phyloP scores from a whole-genome alignment of 495 filamentous ascomycete species.

The Aspergillus biplanus region DNA sequence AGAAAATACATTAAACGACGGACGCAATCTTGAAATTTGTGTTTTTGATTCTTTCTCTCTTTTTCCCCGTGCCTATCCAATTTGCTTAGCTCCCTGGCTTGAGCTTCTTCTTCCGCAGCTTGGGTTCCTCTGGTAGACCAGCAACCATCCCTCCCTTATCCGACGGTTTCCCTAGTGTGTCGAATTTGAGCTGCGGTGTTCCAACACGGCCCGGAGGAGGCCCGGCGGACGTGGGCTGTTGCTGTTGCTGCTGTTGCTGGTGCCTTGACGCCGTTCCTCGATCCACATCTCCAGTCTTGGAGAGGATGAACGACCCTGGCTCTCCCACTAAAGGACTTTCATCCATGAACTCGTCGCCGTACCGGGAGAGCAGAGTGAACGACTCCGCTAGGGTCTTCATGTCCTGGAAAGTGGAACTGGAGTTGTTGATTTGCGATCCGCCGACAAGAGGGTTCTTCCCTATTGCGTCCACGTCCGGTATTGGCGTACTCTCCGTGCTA shows the following conservation, averaged over 20 bases:
- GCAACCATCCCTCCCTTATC: slow-evolving; percentile 34
- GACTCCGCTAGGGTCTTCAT: slow-evolving; percentile 68
- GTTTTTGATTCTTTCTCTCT: no score
- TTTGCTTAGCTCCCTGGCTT: slow-evolving; percentile 34
- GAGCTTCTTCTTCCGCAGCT: slow-evolving; percentile 41
- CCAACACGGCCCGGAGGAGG: slow-evolving; percentile 27
- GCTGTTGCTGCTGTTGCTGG: slow-evolving; percentile 18
- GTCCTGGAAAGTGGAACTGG: slow-evolving; percentile 43
- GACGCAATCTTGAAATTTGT: no score
- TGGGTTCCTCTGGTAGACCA: slow-evolving; percentile 36
- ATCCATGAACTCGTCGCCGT: slow-evolving; percentile 84
- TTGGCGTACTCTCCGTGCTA: slow-evolving; percentile 65
- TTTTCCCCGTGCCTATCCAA: background rate
- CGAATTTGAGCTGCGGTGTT: slow-evolving; percentile 46
- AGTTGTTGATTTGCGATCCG: slow-evolving; percentile 25
- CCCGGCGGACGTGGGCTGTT: slow-evolving; percentile 17
- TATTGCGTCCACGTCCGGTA: slow-evolving; percentile 52
- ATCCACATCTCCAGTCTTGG: slow-evolving; percentile 44
- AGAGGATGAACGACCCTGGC: slow-evolving; percentile 83
- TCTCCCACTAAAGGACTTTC: slow-evolving; percentile 85
- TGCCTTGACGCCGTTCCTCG: slow-evolving; percentile 25
- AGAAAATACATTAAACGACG: background rate
- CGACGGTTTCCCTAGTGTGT: slow-evolving; percentile 40
- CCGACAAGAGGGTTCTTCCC: slow-evolving; percentile 41
- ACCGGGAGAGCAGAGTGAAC: slow-evolving; percentile 63